A percentile compares a stretch with the other conserved stretches of the same genome.
Conservation (phyloP, 352 stramenopile species). For the Phytopythium vexans region DNA sequence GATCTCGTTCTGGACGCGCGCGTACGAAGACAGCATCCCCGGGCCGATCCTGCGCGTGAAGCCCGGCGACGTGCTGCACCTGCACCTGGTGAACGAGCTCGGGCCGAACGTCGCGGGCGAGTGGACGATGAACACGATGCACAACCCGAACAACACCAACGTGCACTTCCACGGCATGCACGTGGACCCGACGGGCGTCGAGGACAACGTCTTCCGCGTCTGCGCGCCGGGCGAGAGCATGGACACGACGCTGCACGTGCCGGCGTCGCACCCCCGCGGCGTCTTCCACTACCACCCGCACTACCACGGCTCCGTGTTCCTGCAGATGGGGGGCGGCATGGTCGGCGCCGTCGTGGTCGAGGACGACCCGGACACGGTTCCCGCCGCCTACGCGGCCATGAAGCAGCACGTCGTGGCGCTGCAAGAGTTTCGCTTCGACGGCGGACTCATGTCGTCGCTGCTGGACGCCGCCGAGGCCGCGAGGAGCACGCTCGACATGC, state of each 20-base stretch:
- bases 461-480: conserved; percentile 43
- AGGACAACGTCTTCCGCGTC: conserved; percentile 73
- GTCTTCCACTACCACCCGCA: conserved; percentile 87
- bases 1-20: conserved; percentile 69
- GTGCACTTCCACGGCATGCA: conserved; percentile 84
- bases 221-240: conserved; percentile 45
- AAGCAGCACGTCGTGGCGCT: conserved; percentile 47
- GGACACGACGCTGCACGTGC: conserved; percentile 51
- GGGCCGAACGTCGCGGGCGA: conserved; percentile 27
- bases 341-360: conserved; percentile 63
- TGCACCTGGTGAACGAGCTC: conserved; percentile 59
- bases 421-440: conserved; percentile 64
- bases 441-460: conserved; percentile 49
- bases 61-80: conserved; percentile 58
- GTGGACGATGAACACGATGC: conserved; percentile 57
- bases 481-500: conserved; percentile 42
- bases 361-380: conserved; percentile 40
- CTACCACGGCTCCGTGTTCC: conserved; percentile 68
- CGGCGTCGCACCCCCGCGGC: conserved; percentile 57
- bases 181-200: conserved; percentile 71
- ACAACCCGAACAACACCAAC: conserved; percentile 75
- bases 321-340: conserved; percentile 79
- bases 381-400: conserved; percentile 38
- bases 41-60: conserved; percentile 58
- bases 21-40: conserved; percentile 57